Evolutionary conservation across 2,329 filamentous ascomycete species (phyloP), one percentile per base, ranked within the genome.

Genomic region (Aspergillus sojae): DNA sequence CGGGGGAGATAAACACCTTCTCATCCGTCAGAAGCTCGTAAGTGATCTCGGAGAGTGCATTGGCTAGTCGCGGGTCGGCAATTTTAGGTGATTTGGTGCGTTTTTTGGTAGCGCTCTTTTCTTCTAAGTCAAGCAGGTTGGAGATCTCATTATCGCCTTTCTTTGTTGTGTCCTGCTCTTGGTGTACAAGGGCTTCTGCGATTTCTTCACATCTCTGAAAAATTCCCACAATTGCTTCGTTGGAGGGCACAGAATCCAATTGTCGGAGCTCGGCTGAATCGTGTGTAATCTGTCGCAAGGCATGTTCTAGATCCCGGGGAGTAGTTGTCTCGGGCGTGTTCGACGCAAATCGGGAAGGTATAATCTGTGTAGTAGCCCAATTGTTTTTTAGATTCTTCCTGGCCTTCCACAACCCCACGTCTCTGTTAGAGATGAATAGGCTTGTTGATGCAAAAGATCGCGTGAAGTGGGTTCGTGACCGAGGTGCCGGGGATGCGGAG

Each of bases 1-100:
- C 81, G 10, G 90, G 87, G 5, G 91, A 91, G 73, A 98, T 91
- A 79, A 93, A 91, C 55, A 97, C 89, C 64, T 90, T 88, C 4
- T 90, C 88, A 70, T 94, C 87, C 55, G 85, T 85, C 63, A 96
- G 76, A 61, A 97, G 85, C 43, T 85, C 81, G 75, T 91, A 91
- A n/a, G 90, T 88, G 16, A 84, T 77, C 26, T 79, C 75, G 14
- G 84, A 85, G 64, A 89, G 78, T 41, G 79, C 75, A 23, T 78
- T 77, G 30, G 81, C 77, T 5, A 78, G 72, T 61, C 75, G 77
- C 21, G 72, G 65, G 50, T 77, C 76, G 26, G 77, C 72, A 32
- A 72, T 60, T 46, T 41, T 71, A 19, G 73, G 67, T 9, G 68
- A 65, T 57, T 70, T 71, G 58, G 66, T 57, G 62, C 61, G 66